Percentiles rank a stretch among this genome's conserved stretches.
Conservation (phyloP, 345 rosid genomes). For the Moricandia moricandioides region DNA sequence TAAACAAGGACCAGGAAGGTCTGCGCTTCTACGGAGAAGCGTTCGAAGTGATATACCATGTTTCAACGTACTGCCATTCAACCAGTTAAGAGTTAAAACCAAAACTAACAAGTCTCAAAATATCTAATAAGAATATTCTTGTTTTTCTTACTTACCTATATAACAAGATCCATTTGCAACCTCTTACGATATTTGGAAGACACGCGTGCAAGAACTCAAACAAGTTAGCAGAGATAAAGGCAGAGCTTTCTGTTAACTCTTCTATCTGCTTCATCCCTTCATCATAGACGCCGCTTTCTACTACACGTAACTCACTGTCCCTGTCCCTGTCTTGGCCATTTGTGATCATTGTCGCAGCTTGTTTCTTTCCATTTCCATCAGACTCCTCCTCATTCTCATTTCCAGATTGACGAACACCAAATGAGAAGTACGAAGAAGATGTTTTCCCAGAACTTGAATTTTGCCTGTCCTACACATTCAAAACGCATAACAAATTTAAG, state of each 20-base stretch:
- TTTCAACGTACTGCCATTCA: constrained; percentile 98
- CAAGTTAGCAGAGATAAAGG: constrained; percentile 60
- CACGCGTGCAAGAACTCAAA: constrained; percentile 69
- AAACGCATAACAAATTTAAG: neutral
- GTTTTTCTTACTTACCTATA: no score
- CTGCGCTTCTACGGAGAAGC: constrained; percentile 74
- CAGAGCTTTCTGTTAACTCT: constrained; percentile 56
- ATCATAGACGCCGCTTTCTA: constrained; percentile 42
- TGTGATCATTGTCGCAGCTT: constrained; percentile 13
- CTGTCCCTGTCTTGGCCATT: constrained; percentile 11
- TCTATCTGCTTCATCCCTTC: constrained; percentile 43
- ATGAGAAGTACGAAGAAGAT: constrained; percentile 52
- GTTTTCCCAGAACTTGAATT: constrained; percentile 45
- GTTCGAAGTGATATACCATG: constrained; percentile 97
- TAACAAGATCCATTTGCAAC: constrained; percentile 78
- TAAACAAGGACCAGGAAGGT: constrained; percentile 77
- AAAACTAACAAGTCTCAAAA: constrained; percentile 19
- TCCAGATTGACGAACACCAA: constrained; percentile 42
- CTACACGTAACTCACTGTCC: constrained; percentile 24
- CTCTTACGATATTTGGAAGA: constrained; percentile 85
- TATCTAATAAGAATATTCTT: neutral
- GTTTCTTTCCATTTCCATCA: constrained; percentile 17
- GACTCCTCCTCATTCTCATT: constrained; percentile 40
- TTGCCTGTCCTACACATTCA: constrained; percentile 61
- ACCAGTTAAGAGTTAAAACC: constrained; percentile 41